Evolutionary conservation across 1,284 basidiomycete genomes (phyloP), one percentile per base, ranked within the genome.

Genomic region (Leccinum proliferum): DNA sequence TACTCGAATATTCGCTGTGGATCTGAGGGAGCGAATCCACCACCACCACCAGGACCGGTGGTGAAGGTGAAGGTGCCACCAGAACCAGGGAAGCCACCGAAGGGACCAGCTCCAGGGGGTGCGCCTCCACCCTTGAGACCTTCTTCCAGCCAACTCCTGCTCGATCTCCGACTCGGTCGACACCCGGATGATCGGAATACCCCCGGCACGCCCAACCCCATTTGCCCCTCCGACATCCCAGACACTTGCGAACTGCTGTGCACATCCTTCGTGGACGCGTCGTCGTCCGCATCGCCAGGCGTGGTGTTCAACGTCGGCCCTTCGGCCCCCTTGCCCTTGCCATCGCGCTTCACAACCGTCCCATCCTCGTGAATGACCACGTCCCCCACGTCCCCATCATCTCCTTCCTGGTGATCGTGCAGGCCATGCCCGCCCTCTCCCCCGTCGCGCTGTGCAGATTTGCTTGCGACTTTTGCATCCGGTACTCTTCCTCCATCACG

Each of bases 401-500:
- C 69, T 10, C 63, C 65, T 12, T 67, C 66, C 5, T 68, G 67
- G 7, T 68, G 55, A 39, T 59, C 21, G 15, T 34, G 57, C 4
- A 37, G 10, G 1, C 6, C 41, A 25, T 46, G 21, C 25, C 43
- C 55, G 14, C 39, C 57, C 46, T 62, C 60, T 62, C 60, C 3
- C 62, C 60, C 4, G 53, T 52, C 35, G 73, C 69, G 57, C 76
- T 71, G 50, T 79, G 79, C 35, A 84, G 75, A 46, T 90, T 86
- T 2, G 70, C 75, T n/a, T 89, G 84, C 4, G 86, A 86, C 70
- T 91, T 92, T 76, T 92, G 88, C 86, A 85, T 90, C 35, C 97
- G 83, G 75, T 99, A 99, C 76, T 99, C 96, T 74, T 99, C 96
- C 76, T 99, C 96, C 96, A 99, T 99, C 46, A 99, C 97, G 76